These are phyloP conservation scores for Alternaria rosae DNA, from an alignment of 2,329 filamentous ascomycete genomes.

Conservation along the genomic window DNA sequence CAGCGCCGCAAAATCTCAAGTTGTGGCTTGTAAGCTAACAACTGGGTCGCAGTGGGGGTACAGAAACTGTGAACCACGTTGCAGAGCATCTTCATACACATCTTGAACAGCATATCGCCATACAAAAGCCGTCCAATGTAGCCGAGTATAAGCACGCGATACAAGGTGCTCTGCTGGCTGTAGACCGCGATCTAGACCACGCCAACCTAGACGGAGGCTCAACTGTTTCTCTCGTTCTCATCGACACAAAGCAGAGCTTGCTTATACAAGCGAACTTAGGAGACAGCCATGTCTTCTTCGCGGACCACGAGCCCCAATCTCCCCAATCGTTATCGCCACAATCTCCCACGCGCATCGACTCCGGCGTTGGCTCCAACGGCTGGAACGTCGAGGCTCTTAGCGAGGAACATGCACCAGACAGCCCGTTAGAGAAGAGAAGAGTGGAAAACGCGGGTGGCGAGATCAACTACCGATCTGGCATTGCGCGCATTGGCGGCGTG, in stretches of 20 bases:
- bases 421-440: slow-evolving; percentile 27
- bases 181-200: slow-evolving; percentile 27
- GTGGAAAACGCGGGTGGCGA: slow-evolving; percentile 34
- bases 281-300: slow-evolving; percentile 33
- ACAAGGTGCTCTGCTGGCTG: slow-evolving; percentile 29
- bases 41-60: slow-evolving; percentile 22
- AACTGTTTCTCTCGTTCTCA: slow-evolving; percentile 31
- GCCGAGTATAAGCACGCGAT: slow-evolving; percentile 34
- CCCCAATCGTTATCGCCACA: slow-evolving; percentile 10
- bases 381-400: slow-evolving; percentile 30
- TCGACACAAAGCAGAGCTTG: slow-evolving; percentile 31
- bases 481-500: slow-evolving; percentile 32
- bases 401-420: slow-evolving; percentile 28
- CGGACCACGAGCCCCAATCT: slow-evolving; percentile 15
- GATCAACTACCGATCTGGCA: slow-evolving; percentile 31
- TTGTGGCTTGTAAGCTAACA: slow-evolving; percentile 10
- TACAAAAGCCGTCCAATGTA: slow-evolving; percentile 17
- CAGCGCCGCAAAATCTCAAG: neutral
- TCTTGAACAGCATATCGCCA: slow-evolving; percentile 27
- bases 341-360: slow-evolving; percentile 7
- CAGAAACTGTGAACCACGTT: slow-evolving; percentile 27
- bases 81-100: slow-evolving; percentile 25
- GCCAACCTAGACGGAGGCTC: slow-evolving; percentile 29
- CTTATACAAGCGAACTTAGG: slow-evolving; percentile 33
- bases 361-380: slow-evolving; percentile 11